These are phyloP conservation scores for Ceraceosorus guamensis DNA, from an alignment of 1,284 basidiomycete species.

Conservation along the genomic window DNA sequence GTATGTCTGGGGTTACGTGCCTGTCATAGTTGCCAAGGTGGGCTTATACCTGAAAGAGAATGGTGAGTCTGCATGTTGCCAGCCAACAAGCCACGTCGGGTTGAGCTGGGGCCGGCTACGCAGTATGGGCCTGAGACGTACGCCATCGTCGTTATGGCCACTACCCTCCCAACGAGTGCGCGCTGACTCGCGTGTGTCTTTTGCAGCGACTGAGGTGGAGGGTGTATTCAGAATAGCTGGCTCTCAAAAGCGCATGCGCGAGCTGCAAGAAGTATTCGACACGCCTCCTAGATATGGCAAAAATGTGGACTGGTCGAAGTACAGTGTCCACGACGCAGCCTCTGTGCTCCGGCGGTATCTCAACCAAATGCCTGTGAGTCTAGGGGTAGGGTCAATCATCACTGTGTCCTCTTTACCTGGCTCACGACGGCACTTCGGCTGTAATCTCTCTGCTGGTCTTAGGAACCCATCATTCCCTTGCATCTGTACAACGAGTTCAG, in stretches of 20 bases:
- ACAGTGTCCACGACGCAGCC: slow-evolving; percentile 90
- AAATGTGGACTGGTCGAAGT: slow-evolving; percentile 81
- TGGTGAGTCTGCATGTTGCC: slow-evolving; percentile 9
- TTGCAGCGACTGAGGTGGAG: slow-evolving; percentile 77
- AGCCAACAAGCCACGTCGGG: slow-evolving; percentile 2
- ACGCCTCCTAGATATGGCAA: slow-evolving; percentile 84
- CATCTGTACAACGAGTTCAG: slow-evolving; percentile 83
- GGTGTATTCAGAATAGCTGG: slow-evolving; percentile 74
- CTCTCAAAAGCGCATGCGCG: slow-evolving; percentile 88
- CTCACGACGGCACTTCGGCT: neutral
- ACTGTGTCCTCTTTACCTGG: neutral
- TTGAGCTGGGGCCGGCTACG: slow-evolving; percentile 9
- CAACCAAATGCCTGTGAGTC: slow-evolving; percentile 84
- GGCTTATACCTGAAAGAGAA: slow-evolving; percentile 53
- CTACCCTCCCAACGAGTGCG: neutral
- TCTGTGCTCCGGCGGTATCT: slow-evolving; percentile 91
- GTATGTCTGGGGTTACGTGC: slow-evolving; percentile 65
- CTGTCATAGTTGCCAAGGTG: slow-evolving; percentile 95
- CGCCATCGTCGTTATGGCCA: neutral
- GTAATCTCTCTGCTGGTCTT: neutral
- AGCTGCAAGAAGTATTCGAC: slow-evolving; percentile 85
- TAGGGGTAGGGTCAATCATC: neutral
- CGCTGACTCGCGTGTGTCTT: neutral
- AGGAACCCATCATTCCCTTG: slow-evolving; percentile 85
- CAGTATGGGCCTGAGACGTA: neutral